Percentiles rank a stretch among this genome's conserved stretches.
phyloP scores from a whole-genome alignment of 768 basidiomycete genomes.

The Thelephora ganbajun region DNA sequence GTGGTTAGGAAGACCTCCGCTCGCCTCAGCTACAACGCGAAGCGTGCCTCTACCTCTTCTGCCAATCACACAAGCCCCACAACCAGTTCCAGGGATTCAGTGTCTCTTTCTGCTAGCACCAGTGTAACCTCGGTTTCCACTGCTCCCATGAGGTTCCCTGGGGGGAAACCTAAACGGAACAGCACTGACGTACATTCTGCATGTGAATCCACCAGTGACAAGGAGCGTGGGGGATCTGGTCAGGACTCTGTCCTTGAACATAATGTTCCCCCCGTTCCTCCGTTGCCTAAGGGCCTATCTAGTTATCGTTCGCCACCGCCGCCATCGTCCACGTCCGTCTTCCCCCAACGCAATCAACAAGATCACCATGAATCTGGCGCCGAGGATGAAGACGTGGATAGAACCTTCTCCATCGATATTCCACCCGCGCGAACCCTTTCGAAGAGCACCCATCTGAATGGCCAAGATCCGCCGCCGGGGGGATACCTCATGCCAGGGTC shows the following conservation, averaged over 20 bases:
- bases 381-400: slow-evolving; percentile 3
- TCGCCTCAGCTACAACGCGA: slow-evolving; percentile 67
- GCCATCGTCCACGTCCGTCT: slow-evolving; percentile 5
- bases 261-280: slow-evolving; percentile 84
- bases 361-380: slow-evolving; percentile 8
- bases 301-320: slow-evolving; percentile 51
- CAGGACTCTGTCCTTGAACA: slow-evolving; percentile 48
- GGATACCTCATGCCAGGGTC: slow-evolving; percentile 29
- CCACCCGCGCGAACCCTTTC: neutral
- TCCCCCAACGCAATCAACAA: neutral
- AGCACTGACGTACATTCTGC: slow-evolving; percentile 64
- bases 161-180: slow-evolving; percentile 50
- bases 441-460: slow-evolving; percentile 22
- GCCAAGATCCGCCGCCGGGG: slow-evolving; percentile 17
- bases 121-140: slow-evolving; percentile 67
- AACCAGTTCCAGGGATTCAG: slow-evolving; percentile 75
- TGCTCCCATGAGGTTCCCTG: slow-evolving; percentile 59
- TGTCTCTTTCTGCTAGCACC: slow-evolving; percentile 65
- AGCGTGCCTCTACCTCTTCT: slow-evolving; percentile 82
- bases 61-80: slow-evolving; percentile 70
- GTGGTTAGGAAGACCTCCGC: slow-evolving; percentile 50
- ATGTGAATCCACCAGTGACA: slow-evolving; percentile 44
- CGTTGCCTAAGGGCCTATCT: slow-evolving; percentile 82
- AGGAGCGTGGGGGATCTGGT: slow-evolving; percentile 51
- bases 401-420: neutral